phyloP scores from a whole-genome alignment of 1,284 basidiomycete species.

The Tremellales sp. region DNA sequence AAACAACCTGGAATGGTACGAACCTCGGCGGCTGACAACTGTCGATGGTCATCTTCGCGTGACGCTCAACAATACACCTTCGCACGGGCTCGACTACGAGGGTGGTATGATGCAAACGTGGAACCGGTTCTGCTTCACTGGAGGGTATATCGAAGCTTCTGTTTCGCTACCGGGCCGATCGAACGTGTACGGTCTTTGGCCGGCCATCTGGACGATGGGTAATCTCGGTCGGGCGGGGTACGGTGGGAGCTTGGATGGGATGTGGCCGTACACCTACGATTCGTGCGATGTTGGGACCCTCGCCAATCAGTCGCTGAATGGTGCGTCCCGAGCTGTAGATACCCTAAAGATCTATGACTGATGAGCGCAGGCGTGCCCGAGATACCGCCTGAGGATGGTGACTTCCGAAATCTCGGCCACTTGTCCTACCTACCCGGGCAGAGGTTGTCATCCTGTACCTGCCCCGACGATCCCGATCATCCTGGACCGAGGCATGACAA shows the following conservation, averaged over 20 bases:
- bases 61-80: slow-evolving; percentile 55
- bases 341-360: neutral
- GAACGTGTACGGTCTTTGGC: slow-evolving; percentile 65
- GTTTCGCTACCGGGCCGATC: slow-evolving; percentile 74
- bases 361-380: slow-evolving; percentile 24
- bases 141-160: slow-evolving; percentile 66
- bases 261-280: slow-evolving; percentile 56
- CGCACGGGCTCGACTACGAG: slow-evolving; percentile 70
- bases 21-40: slow-evolving; percentile 57
- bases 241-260: slow-evolving; percentile 42
- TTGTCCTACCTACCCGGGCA: slow-evolving; percentile 72
- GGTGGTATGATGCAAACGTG: slow-evolving; percentile 64
- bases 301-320: slow-evolving; percentile 53
- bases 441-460: slow-evolving; percentile 74
- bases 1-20: slow-evolving; percentile 23
- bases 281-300: slow-evolving; percentile 55
- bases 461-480: slow-evolving; percentile 63
- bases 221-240: slow-evolving; percentile 53
- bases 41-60: slow-evolving; percentile 68
- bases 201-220: slow-evolving; percentile 53
- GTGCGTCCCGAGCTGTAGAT: slow-evolving; percentile 11
- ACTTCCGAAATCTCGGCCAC: slow-evolving; percentile 36
- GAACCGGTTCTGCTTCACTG: slow-evolving; percentile 94
- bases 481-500: slow-evolving; percentile 66
- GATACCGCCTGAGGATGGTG: slow-evolving; percentile 24